Percentiles rank a stretch among this genome's conserved stretches.
phyloP scores from a whole-genome alignment of 208 protist genomes.

The Hexamita inflata region DNA sequence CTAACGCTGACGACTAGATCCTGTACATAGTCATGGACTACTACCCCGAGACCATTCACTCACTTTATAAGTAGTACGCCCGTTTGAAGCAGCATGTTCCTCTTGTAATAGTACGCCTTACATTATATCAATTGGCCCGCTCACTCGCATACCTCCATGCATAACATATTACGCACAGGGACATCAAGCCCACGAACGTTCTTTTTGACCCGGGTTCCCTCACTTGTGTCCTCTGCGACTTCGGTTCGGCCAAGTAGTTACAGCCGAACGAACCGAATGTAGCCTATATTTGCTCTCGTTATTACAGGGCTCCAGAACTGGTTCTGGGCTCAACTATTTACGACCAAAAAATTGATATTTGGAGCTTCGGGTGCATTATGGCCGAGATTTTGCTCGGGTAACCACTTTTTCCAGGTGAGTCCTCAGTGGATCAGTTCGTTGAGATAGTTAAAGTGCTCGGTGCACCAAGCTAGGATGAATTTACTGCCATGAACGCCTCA shows the following conservation, averaged over 20 bases:
- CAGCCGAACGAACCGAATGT: constrained; percentile 33
- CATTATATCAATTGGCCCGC: constrained; percentile 81
- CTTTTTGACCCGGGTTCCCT: constrained; percentile 62
- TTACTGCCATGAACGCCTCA: constrained; percentile 71
- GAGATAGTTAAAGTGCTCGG: constrained; percentile 47
- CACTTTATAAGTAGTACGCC: constrained; percentile 66
- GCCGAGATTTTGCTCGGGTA: constrained; percentile 45
- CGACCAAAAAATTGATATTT: constrained; percentile 47
- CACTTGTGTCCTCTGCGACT: constrained; percentile 80
- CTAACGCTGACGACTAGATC: constrained; percentile 67
- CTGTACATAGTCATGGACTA: constrained; percentile 95
- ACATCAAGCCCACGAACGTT: constrained; percentile 46
- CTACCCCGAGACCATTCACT: constrained; percentile 80
- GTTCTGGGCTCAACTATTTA: constrained; percentile 46
- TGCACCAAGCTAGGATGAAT: constrained; percentile 54
- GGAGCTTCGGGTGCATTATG: constrained; percentile 49
- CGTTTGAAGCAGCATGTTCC: constrained; percentile 64
- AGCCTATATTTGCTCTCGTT: constrained; percentile 44
- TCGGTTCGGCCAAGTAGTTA: constrained; percentile 56
- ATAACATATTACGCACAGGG: constrained; percentile 63
- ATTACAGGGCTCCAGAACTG: constrained; percentile 55
- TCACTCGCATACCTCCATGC: constrained; percentile 86
- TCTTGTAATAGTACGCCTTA: constrained; percentile 51
- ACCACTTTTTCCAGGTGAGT: constrained; percentile 46
- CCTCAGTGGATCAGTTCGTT: constrained; percentile 44